phyloP scores from a whole-genome alignment of 2,329 filamentous ascomycete genomes.

The Penicillium sp. region DNA sequence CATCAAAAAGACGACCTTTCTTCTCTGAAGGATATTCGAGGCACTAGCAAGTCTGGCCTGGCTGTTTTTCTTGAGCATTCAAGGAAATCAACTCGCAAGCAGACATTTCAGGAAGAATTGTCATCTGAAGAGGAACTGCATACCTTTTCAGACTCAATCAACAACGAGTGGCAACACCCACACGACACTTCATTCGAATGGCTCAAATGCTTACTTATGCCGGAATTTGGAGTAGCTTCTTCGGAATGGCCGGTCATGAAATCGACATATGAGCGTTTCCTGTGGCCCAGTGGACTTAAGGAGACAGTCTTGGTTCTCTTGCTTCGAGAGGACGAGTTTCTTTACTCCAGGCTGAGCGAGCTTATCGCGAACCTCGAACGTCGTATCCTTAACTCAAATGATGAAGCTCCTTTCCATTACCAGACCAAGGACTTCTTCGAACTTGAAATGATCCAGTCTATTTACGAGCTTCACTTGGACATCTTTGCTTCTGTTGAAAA shows the following conservation, averaged over 20 bases:
- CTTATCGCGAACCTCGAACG: conserved; percentile 30
- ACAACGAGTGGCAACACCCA: conserved; percentile 47
- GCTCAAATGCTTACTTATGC: conserved; percentile 52
- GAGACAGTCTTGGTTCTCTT: conserved; percentile 54
- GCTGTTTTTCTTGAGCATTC: conserved; percentile 59
- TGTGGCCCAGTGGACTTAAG: conserved; percentile 58
- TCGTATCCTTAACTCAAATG: conserved; percentile 24
- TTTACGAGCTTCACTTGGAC: conserved; percentile 68
- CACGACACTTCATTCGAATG: conserved; percentile 56
- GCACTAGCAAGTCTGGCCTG: conserved; percentile 49
- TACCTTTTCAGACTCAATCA: conserved; percentile 46
- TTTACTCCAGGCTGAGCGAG: conserved; percentile 45
- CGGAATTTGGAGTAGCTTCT: conserved; percentile 29
- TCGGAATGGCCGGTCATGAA: conserved; percentile 22
- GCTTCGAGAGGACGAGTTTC: conserved; percentile 54
- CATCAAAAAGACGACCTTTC: conserved; percentile 51
- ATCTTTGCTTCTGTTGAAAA: conserved; percentile 63
- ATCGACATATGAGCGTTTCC: conserved; percentile 53
- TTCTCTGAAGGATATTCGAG: conserved; percentile 48
- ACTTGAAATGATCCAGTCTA: conserved; percentile 56
- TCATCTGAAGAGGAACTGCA: conserved; percentile 38
- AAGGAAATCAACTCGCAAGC: conserved; percentile 45
- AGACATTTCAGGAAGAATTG: conserved; percentile 40
- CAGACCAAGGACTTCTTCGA: conserved; percentile 34
- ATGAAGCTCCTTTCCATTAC: conserved; percentile 26